Evolutionary conservation across 2,329 filamentous ascomycete species (phyloP), one percentile per base, ranked within the genome.

Genomic region (Botrytis deweyae): DNA sequence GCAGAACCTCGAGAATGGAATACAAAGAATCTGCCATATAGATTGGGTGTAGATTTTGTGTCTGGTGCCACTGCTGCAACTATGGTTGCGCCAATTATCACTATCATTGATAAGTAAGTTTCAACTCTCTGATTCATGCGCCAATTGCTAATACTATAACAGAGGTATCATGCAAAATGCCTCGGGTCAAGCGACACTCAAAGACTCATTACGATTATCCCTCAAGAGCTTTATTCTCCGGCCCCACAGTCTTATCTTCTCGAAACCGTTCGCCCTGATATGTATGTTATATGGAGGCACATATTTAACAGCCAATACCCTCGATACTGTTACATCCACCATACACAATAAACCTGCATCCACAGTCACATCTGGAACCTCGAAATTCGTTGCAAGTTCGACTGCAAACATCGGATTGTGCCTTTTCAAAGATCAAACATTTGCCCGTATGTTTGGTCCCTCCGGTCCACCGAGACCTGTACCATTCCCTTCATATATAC

Each of bases 371-470:
- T 87, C 92, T 14, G 94, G 94, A 73, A 88, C 90, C 0, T 83
- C 88, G 75, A 98, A 98, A 82, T 98, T 98, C 84, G 84, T 90
- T 78, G 90, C 92, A 69, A 95, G 93, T 1, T 92, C 90, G 25
- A 84, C 88, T n/a, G 90, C 94, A 72, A 98, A 98, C 84, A 91
- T 97, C 82, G 89, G 90, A 12, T 87, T 97, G 52, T 94, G 93
- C 82, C 89, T 97, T 65, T 94, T 96, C 87, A 98, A 97, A 83
- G 95, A 97, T 84, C 91, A 91, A 79, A 89, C 92, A 75, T 97
- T 95, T 82, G 93, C 93, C 1, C 89, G 90, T 79, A 88, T 97
- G 80, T 97, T 97, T 81, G 93, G 93, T 20, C 89, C 91, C 0
- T 83, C 85, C 0, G 86, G 82, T 73, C 81, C 84, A 1, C 87